Conservation (phyloP, 106 monocot species). For the Dioscorea dumetorum region DNA sequence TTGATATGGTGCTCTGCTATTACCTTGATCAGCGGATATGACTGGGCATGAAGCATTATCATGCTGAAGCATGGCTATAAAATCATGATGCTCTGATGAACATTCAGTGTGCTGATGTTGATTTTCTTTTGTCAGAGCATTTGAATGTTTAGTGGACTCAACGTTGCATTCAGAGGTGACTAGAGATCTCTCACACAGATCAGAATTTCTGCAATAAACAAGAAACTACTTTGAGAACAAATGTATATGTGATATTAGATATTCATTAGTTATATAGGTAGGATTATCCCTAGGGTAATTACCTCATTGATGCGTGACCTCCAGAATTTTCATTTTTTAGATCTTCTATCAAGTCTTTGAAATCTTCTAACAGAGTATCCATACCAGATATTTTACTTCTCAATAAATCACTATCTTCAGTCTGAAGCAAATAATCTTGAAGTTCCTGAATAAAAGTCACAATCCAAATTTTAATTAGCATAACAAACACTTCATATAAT, state of each 20-base stretch:
- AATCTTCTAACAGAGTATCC: constrained; percentile 48
- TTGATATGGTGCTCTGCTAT: too few relatives aligned
- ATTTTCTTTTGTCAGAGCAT: background rate
- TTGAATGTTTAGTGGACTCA: constrained; percentile 8
- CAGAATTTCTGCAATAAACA: constrained; percentile 14
- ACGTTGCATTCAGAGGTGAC: constrained; percentile 21
- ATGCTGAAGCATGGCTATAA: too few relatives aligned
- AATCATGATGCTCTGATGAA: background rate
- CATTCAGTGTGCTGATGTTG: constrained; percentile 13
- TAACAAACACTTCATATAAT: background rate
- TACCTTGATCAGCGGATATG: background rate
- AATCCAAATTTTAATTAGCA: background rate
- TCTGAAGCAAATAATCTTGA: constrained; percentile 51
- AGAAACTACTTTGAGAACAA: background rate
- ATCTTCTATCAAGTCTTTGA: constrained; percentile 60
- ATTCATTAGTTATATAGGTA: too few relatives aligned
- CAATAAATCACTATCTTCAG: constrained; percentile 23
- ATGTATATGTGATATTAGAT: too few relatives aligned
- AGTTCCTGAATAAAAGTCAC: constrained; percentile 46
- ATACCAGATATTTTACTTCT: constrained; percentile 23
- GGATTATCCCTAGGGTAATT: constrained; percentile 4
- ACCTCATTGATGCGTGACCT: constrained; percentile 31
- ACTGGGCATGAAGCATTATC: too few relatives aligned
- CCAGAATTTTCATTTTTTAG: constrained; percentile 26
- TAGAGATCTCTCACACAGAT: constrained; percentile 18